Evolutionary conservation across 2,329 filamentous ascomycete species (phyloP).

Genomic region (Stachybotrys echinatus): DNA sequence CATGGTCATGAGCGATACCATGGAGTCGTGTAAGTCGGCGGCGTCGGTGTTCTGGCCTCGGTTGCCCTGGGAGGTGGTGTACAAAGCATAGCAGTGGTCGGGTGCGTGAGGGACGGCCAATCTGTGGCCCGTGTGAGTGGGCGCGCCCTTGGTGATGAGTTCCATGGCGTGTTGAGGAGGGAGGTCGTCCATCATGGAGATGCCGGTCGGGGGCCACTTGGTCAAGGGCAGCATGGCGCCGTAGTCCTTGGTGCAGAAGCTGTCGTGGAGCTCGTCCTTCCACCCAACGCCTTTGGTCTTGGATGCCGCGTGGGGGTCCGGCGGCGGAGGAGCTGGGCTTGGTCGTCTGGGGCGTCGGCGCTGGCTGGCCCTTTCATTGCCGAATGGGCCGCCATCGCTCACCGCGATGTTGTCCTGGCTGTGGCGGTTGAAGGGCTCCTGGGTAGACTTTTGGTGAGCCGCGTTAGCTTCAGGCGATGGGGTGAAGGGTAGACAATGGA

Average conservation of each 20-base stretch:
- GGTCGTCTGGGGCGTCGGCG: conserved; percentile 38
- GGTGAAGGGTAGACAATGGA: no score
- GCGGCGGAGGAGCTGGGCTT: conserved; percentile 20
- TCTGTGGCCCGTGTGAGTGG: conserved; percentile 50
- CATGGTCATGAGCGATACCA: conserved; percentile 55
- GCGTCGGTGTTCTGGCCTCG: conserved; percentile 37
- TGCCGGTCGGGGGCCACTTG: conserved; percentile 52
- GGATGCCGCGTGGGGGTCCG: conserved; percentile 4
- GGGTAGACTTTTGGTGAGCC: neutral
- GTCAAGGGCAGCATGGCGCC: conserved; percentile 28
- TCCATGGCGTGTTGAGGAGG: conserved; percentile 49
- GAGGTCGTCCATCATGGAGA: conserved; percentile 44
- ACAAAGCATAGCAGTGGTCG: conserved; percentile 51
- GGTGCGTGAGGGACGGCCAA: conserved; percentile 48
- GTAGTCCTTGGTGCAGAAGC: conserved; percentile 8
- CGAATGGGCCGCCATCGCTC: neutral
- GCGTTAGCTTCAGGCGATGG: no score
- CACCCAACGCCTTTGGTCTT: conserved; percentile 6
- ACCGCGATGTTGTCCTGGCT: neutral
- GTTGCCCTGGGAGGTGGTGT: conserved; percentile 43
- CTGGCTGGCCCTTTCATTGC: conserved; percentile 12
- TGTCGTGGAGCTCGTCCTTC: conserved; percentile 8
- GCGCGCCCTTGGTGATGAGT: conserved; percentile 53
- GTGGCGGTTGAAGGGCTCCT: neutral
- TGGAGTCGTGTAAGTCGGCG: conserved; percentile 46